Evolutionary conservation across 1,284 basidiomycete species (phyloP), one percentile per base, ranked within the genome.

Genomic region (Inonotus hispidus): DNA sequence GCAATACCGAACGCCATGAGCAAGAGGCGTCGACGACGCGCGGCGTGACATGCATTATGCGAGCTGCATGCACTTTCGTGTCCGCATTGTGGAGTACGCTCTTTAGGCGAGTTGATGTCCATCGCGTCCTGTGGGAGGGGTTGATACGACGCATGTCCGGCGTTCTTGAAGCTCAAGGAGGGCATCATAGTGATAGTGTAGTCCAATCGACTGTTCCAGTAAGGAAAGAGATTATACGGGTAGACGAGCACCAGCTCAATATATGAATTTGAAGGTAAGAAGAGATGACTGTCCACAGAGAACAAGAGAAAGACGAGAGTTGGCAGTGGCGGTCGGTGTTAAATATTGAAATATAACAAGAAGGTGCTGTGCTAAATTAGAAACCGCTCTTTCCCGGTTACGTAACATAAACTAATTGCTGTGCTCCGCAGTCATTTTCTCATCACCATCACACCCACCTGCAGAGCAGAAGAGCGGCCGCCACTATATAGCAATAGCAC

Each of bases 71-170:
- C 43, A 25, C 10, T 39, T n/a, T 39, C 53, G 27, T 50, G 32
- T 47, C 45, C 58, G 39, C 45, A 21, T 46, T 58, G 55, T 3
- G 5, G 49, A 21, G 16, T 25, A 16, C 50, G 50, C 32, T 55
- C 53, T 41, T 59, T 59, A 6, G 25, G 50, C 21, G 50, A 52
- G 13, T 52, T 14, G 16, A 35, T 19, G 53, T 63, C 62, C 62
- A 63, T 63, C 8, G 32, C 27, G 35, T 53, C 55, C 54, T 56
- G 58, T 11, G 62, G 58, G n/a, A 63, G 58, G 14, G 62, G 62
- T 43, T 63, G 62, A 45, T 63, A 63, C 7, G 56, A 47, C 11
- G 50, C 56, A 11, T 46, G 41, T 25, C 10, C 21, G 47, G 38
- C n/a, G 39, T 52, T 45, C 52, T 45, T 46, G 43, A 56, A 45